Evolutionary conservation across 2,329 filamentous ascomycete genomes (phyloP), one percentile per base, ranked within the genome.

Genomic region (Fusarium chuoi): DNA sequence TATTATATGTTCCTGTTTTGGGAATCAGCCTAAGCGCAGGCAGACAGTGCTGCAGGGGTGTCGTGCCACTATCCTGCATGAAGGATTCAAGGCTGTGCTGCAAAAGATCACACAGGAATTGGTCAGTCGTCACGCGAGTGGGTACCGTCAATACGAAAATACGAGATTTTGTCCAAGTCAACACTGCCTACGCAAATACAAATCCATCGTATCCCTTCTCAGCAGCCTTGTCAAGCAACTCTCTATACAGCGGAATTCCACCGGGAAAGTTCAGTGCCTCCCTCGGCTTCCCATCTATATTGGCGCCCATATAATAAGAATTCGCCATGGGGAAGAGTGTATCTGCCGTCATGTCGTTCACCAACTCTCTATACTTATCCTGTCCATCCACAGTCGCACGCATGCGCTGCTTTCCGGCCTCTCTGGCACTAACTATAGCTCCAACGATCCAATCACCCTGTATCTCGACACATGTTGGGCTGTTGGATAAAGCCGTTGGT

Each of bases 261-360:
- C 4, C 6, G 0, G 33, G 17, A 22, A 22, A 22, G 4, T 36
- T 20, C 9, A 36, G 18, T 3, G n/a, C n/a, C 9, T 26, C n/a
- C 2, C 3, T 35, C 18, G 3, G 18, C 13, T 15, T 22, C n/a
- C n/a, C n/a, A 36, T 52, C 17, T 2, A 24, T 24, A 20, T 20
- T 26, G 1, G 3, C 17, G 12, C 33, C 3, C 12, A 22, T 38
- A 2, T 22, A 38, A 36, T 17, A 28, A 4, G 13, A 17, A 22
- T 17, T 22, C 1, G n/a, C n/a, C 33, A 17, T 26, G 2, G 3
- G 6, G 7, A 52, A 22, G 3, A 36, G 18, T 12, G 9, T 36
- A 26, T 36, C 6, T 3, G 18, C 13, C 6, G 33, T 36, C n/a
- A 52, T 52, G 11, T 3, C 18, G 13, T 22, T 36, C n/a, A 36